Conservation (phyloP, 352 stramenopile species). For the Globisporangium radiosum region DNA sequence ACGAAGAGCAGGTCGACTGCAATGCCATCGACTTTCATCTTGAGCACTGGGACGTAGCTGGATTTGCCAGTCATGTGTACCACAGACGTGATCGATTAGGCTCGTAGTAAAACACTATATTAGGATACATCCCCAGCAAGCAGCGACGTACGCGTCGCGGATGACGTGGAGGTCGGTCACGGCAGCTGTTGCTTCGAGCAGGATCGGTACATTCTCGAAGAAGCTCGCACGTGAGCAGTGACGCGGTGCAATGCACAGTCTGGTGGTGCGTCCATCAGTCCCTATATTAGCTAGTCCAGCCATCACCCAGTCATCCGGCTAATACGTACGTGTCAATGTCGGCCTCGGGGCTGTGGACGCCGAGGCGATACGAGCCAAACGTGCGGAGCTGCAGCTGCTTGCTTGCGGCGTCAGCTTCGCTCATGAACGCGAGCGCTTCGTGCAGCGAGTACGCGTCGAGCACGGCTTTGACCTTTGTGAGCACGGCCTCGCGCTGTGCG, state of each 20-base stretch:
- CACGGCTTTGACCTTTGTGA: conserved; percentile 54
- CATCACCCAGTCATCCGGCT: not conserved
- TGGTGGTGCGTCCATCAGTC: conserved; percentile 7
- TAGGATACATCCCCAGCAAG: not conserved
- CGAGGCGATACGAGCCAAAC: conserved; percentile 90
- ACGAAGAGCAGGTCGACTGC: conserved; percentile 94
- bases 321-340: conserved; percentile 76
- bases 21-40: conserved; percentile 90
- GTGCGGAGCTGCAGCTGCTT: conserved; percentile 69
- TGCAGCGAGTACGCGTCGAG: conserved; percentile 77
- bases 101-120: not conserved
- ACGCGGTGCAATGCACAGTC: conserved; percentile 74
- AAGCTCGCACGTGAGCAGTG: conserved; percentile 84
- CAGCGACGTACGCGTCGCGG: conserved; percentile 68
- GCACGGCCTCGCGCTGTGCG: conserved; percentile 49
- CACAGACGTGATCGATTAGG: no score
- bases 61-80: not conserved
- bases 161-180: conserved; percentile 81
- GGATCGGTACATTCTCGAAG: conserved; percentile 77
- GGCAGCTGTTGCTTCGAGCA: conserved; percentile 62
- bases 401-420: conserved; percentile 29
- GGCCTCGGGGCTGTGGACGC: conserved; percentile 78
- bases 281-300: not conserved
- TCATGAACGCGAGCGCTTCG: conserved; percentile 41
- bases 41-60: conserved; percentile 90